Conservation (phyloP, 257 asterid species). For the Primulina eburnea region DNA sequence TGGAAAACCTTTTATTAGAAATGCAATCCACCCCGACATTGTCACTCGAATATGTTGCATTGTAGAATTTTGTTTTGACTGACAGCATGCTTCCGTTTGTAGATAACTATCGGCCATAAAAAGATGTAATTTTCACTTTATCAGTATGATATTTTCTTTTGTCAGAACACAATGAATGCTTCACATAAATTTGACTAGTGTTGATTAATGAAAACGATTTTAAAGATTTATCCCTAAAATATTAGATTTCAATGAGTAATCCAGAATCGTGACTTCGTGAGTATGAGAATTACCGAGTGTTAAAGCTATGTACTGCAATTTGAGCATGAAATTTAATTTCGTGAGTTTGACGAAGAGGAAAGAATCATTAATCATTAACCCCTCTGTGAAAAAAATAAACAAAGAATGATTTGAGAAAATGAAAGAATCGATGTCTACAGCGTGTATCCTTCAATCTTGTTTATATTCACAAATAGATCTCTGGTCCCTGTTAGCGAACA, state of each 20-base stretch:
- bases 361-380: not conserved
- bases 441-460: not conserved
- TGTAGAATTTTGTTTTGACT: too few species aligned
- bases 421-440: not conserved
- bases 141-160: not conserved
- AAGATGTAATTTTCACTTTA: not conserved
- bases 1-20: too few species aligned
- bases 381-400: too few species aligned
- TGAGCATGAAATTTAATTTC: not conserved
- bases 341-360: not conserved
- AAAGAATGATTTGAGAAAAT: not conserved
- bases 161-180: not conserved
- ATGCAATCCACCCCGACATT: too few species aligned
- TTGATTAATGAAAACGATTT: not conserved
- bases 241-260: not conserved
- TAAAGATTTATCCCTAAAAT: not conserved
- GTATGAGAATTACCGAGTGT: slow-evolving; percentile 1
- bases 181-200: not conserved
- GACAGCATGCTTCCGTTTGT: slow-evolving; percentile 5
- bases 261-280: not conserved
- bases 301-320: not conserved
- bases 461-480: not conserved
- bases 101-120: not conserved
- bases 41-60: too few species aligned
- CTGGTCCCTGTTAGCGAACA: not conserved